A percentile compares a stretch with the other conserved stretches of the same genome.
Conservation (phyloP, 2,329 filamentous ascomycete genomes). For the Magnaporthiopsis incrustans region DNA sequence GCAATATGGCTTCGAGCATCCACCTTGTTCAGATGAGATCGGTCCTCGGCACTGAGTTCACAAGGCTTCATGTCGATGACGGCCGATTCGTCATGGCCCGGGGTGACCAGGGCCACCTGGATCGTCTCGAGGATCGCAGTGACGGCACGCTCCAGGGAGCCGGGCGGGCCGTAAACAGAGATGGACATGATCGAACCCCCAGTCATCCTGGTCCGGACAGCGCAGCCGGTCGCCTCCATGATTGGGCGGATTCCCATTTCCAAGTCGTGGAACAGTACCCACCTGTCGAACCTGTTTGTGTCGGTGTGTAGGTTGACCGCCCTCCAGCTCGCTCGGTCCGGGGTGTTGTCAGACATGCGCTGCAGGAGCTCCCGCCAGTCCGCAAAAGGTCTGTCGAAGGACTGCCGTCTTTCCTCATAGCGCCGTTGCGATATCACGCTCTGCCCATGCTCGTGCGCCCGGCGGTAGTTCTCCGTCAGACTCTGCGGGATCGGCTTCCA, state of each 20-base stretch:
- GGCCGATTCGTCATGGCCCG: neutral
- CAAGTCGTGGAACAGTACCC: neutral
- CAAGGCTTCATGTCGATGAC: neutral
- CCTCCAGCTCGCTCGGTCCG: neutral
- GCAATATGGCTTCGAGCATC: neutral
- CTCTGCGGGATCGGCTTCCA: conserved; percentile 13
- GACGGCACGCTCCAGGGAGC: neutral
- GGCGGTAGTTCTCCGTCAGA: conserved; percentile 16
- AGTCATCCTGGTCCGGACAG: neutral
- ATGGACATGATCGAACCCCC: conserved; percentile 19
- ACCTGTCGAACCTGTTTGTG: conserved; percentile 1
- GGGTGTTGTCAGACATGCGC: conserved; percentile 29
- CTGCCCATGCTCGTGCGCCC: conserved; percentile 13
- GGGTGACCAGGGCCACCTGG: neutral
- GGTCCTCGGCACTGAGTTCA: neutral
- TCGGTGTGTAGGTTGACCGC: conserved; percentile 6
- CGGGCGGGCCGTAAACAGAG: conserved; percentile 5
- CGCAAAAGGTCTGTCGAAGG: conserved; percentile 20
- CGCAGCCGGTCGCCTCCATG: conserved; percentile 1
- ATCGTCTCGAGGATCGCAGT: neutral
- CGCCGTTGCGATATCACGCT: conserved; percentile 28
- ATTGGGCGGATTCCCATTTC: conserved; percentile 1
- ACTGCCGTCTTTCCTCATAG: conserved; percentile 25
- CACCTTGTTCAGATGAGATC: neutral
- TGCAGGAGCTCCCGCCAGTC: conserved; percentile 33